Percentiles rank a stretch among this genome's conserved stretches.
phyloP scores from a whole-genome alignment of 345 rosid genomes.

The Eucalyptus globulus region DNA sequence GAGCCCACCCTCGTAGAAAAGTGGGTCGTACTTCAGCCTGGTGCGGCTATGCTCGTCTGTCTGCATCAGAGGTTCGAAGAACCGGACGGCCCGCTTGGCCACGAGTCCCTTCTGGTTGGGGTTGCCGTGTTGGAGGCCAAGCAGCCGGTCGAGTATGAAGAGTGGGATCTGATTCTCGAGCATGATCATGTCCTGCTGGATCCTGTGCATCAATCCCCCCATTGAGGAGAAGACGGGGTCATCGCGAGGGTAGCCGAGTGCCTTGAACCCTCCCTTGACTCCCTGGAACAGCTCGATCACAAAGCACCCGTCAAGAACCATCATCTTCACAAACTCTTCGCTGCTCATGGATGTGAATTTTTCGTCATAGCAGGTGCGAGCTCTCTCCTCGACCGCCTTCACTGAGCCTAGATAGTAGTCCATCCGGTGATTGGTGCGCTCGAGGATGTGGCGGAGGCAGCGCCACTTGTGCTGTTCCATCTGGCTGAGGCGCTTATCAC shows the following conservation, averaged over 20 bases:
- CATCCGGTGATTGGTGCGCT: conserved; percentile 39
- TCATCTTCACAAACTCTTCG: conserved; percentile 62
- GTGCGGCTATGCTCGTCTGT: background rate
- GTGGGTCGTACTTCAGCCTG: conserved; percentile 52
- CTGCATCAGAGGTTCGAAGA: conserved; percentile 48
- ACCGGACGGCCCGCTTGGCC: conserved; percentile 39
- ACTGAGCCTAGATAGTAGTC: conserved; percentile 37
- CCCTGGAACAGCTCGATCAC: conserved; percentile 67
- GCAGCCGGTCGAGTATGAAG: conserved; percentile 49
- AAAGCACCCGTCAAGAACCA: conserved; percentile 80
- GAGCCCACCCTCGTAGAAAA: conserved; percentile 39
- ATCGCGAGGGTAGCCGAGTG: conserved; percentile 51
- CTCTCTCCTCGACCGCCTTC: conserved; percentile 49
- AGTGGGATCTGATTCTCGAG: conserved; percentile 71
- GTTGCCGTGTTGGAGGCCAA: conserved; percentile 47
- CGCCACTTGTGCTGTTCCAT: conserved; percentile 88
- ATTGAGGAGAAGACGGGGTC: conserved; percentile 71
- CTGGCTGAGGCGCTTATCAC: conserved; percentile 40
- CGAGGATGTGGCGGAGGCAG: conserved; percentile 42
- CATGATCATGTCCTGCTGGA: conserved; percentile 80
- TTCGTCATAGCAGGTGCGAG: conserved; percentile 56
- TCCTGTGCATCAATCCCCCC: conserved; percentile 74
- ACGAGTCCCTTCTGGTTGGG: conserved; percentile 43
- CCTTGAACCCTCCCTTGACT: conserved; percentile 41
- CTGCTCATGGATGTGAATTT: conserved; percentile 18